Base-by-base conservation (phyloP, 2,329 filamentous ascomycete genomes). In the Hypoxylon sp. region DNA sequence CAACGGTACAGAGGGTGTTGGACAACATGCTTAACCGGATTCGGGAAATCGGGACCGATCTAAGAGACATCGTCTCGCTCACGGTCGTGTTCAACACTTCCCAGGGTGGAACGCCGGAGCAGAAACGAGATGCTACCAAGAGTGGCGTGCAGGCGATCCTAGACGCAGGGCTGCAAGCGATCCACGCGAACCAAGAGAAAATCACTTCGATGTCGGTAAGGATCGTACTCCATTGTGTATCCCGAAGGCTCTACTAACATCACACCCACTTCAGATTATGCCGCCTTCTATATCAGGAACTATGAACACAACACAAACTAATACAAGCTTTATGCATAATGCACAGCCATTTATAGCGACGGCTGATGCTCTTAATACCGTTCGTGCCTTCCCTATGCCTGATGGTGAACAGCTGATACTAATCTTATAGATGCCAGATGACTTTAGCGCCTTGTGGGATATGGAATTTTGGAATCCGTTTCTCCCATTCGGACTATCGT, bases 51-150 rank as follows among this genome's bases (percentile, higher is more conserved):
- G 80, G 80, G n/a, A 79, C 79, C 37, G 83, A 85, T 56, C 73
- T 83, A 20, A 77, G 84, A 71, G 84, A 85, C 55, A 79, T 85
- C 10, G 71, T 85, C 6, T 80, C 79, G 41, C 73, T 86, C n/a
- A 75, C 79, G 2, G 75, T 84, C 1, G 82, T 84, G 26, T 73
- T 85, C 50, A 76, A 82, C 61, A 80, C 78, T 8, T 82, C 82
- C 28, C 78, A 78, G 56, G 71, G 72, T n/a, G 73, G 71, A 4
- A 77, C 69, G 5, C 69, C 74, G 0, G 81, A 84, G 41, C 75
- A 79, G 48, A 79, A 77, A 46, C 67, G 76, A 5, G 79, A 82
- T 15, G 78, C 80, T 17, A 79, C 82, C 46, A 76, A 77, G 15
- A 74, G 73, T 15, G 79, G 77, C 0, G 72, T 85, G 11, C 77